Evolutionary conservation across 306 rosid genomes (phyloP).

Genomic region (Psophocarpus tetragonolobus): DNA sequence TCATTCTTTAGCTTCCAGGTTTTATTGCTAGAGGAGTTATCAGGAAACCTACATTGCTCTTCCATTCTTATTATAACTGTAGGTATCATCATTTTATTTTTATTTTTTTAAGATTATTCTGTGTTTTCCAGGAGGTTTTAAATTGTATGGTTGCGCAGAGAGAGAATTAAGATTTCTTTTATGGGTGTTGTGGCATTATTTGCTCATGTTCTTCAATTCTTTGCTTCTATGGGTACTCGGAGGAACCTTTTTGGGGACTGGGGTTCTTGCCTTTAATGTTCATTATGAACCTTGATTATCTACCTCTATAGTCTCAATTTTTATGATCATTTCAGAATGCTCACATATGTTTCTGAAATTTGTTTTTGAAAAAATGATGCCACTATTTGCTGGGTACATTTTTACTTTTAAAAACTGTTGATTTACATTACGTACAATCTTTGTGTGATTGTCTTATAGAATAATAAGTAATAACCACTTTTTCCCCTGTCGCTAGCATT

Average conservation of each 20-base stretch:
- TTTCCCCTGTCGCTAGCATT: not conserved
- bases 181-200: not conserved
- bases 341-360: not conserved
- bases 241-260: not conserved
- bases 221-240: not conserved
- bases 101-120: not conserved
- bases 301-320: not conserved
- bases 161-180: not conserved
- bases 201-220: not conserved
- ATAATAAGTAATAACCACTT: too few species aligned
- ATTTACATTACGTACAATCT: not conserved
- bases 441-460: too few species aligned
- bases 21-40: conserved; percentile 12
- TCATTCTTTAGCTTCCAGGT: not conserved
- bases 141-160: too few species aligned
- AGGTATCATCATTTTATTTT: not conserved
- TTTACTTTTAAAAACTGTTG: not conserved
- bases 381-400: not conserved
- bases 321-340: not conserved
- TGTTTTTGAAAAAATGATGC: not conserved
- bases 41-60: not conserved
- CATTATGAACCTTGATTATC: not conserved
- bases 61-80: conserved; percentile 5
- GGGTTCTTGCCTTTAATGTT: not conserved
- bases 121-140: not conserved